Evolutionary conservation across 345 rosid species (phyloP).

Genomic region (Arabis alpina): DNA sequence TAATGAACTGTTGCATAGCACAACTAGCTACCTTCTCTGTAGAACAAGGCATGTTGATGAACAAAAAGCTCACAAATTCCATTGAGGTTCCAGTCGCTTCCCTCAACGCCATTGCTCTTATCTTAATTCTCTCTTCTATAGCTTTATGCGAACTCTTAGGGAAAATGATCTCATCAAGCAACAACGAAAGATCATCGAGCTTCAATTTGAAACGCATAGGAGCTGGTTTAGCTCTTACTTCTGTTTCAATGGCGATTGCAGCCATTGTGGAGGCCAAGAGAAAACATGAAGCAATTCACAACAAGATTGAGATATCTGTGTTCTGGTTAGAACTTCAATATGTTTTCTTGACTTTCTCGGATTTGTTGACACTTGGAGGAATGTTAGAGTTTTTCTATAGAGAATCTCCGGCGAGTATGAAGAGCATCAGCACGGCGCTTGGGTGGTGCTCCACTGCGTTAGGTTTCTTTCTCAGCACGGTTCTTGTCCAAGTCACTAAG

Average conservation of each 20-base stretch:
- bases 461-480: conserved; percentile 62
- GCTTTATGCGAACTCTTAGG: conserved; percentile 46
- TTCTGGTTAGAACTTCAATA: conserved; percentile 62
- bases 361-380: conserved; percentile 64
- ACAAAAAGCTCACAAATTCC: conserved; percentile 39
- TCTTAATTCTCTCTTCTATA: conserved; percentile 52
- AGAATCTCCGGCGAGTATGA: conserved; percentile 57
- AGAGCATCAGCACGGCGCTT: conserved; percentile 56
- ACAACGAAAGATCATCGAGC: conserved; percentile 2
- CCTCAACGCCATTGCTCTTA: conserved; percentile 49
- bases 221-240: conserved; percentile 51
- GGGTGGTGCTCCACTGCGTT: conserved; percentile 63
- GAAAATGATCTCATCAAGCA: neutral
- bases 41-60: conserved; percentile 60
- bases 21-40: conserved; percentile 65
- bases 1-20: conserved; percentile 67
- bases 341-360: conserved; percentile 56
- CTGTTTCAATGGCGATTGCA: conserved; percentile 59
- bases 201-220: conserved; percentile 59
- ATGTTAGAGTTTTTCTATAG: conserved; percentile 73
- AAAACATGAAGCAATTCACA: conserved; percentile 36
- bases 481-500: conserved; percentile 48
- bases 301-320: conserved; percentile 43
- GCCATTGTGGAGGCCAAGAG: conserved; percentile 53
- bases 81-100: conserved; percentile 62